Evolutionary conservation across 1,284 basidiomycete genomes (phyloP).

Genomic region (Apiotrichum sp.): DNA sequence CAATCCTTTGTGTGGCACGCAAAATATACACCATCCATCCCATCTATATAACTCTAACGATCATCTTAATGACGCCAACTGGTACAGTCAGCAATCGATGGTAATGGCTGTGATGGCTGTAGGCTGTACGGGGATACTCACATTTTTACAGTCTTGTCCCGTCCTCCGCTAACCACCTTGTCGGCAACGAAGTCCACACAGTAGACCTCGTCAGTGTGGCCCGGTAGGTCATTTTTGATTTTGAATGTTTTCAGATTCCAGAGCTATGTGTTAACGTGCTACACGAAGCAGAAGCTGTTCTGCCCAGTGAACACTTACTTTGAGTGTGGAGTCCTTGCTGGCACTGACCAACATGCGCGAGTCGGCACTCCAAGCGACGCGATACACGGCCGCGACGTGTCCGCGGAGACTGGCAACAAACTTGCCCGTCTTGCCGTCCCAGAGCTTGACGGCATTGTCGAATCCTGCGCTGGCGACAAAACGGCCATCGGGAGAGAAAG

Average conservation of each 20-base stretch:
- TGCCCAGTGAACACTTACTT: slow-evolving; percentile 53
- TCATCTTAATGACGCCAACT: background rate
- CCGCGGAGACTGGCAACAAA: slow-evolving; percentile 83
- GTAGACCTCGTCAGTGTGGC: slow-evolving; percentile 96
- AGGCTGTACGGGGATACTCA: slow-evolving; percentile 30
- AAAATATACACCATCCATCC: too few species aligned
- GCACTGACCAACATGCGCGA: slow-evolving; percentile 86
- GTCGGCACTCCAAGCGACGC: slow-evolving; percentile 92
- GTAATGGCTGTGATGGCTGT: too few species aligned
- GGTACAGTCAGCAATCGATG: background rate
- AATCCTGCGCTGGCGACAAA: slow-evolving; percentile 87
- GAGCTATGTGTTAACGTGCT: slow-evolving; percentile 49
- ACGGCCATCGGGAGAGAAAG: slow-evolving; percentile 89
- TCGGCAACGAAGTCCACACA: slow-evolving; percentile 98
- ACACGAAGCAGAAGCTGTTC: too few species aligned
- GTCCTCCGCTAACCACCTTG: slow-evolving; percentile 91
- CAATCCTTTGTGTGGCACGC: too few species aligned
- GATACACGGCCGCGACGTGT: slow-evolving; percentile 90
- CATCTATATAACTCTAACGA: background rate
- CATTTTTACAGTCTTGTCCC: slow-evolving; percentile 58
- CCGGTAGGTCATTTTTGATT: slow-evolving; percentile 85
- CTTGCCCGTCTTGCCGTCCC: slow-evolving; percentile 91
- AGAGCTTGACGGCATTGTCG: slow-evolving; percentile 86
- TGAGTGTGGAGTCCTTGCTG: slow-evolving; percentile 91
- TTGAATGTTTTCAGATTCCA: slow-evolving; percentile 95